phyloP scores from a whole-genome alignment of 176 grass and related monocot genomes.

The Raddia distichophylla region DNA sequence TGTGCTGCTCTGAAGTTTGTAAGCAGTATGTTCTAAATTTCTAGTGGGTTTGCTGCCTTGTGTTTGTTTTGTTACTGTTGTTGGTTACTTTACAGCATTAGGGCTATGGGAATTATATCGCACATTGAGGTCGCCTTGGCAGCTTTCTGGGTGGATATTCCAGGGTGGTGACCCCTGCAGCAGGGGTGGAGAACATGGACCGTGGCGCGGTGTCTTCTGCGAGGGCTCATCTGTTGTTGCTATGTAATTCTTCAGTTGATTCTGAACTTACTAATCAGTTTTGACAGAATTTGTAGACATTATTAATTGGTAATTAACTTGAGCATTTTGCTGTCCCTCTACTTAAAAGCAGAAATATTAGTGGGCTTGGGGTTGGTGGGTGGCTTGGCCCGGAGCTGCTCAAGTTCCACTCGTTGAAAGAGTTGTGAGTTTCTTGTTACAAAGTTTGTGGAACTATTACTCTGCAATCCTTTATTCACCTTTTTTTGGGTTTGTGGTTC shows the following conservation, averaged over 20 bases:
- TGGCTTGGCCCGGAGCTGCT: conserved; percentile 62
- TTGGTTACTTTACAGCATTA: conserved; percentile 31
- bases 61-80: conserved; percentile 6
- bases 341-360: conserved; percentile 68
- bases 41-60: neutral
- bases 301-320: neutral
- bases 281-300: conserved; percentile 28
- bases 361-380: conserved; percentile 68
- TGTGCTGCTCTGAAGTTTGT: neutral
- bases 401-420: conserved; percentile 69
- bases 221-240: conserved; percentile 55
- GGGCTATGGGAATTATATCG: conserved; percentile 55
- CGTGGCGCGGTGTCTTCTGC: conserved; percentile 64
- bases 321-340: conserved; percentile 30
- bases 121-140: conserved; percentile 44
- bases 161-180: conserved; percentile 58
- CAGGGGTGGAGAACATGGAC: conserved; percentile 18
- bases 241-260: conserved; percentile 57
- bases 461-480: conserved; percentile 26
- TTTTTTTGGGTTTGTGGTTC: conserved; percentile 28
- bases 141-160: conserved; percentile 59
- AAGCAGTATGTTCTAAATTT: conserved; percentile 8
- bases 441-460: conserved; percentile 26
- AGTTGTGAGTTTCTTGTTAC: conserved; percentile 54
- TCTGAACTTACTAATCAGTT: conserved; percentile 22